Base-by-base conservation (phyloP, 768 basidiomycete genomes). In the Lentinula raphanica region DNA sequence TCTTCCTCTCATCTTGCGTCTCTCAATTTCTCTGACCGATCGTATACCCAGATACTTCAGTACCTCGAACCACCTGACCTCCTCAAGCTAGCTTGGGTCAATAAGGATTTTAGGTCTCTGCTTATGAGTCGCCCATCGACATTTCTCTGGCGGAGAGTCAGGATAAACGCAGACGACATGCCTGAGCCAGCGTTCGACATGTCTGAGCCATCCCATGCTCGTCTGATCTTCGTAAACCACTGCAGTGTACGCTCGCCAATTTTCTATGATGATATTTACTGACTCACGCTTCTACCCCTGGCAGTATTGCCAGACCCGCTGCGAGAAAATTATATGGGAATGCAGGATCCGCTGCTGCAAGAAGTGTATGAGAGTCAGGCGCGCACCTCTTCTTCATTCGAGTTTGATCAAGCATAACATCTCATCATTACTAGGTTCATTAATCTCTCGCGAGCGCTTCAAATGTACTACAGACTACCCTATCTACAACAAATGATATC, bases 61-160 rank as follows among this genome's bases (percentile, higher is more conserved):
- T 67, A 68, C 32, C 48, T 77, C 15, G 49, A 56, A 21, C 71
- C 75, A 5, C 21, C 61, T 2, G 72, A 73, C 56, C 65, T 76
- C 13, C 62, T 77, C 12, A 62, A 59, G 21, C 65, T 77, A 17
- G 64, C 70, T 15, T 67, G 74, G 17, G 71, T 69, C 11, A 69
- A 67, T 17, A 71, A 69, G 54, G 21, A 54, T 4, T 64, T 75
- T 44, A 68, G 71, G 35, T 46, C 31, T 4, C 63, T 72, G 19
- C 59, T 65, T 9, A 62, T 61, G 50, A 49, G 55, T 29, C 53
- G 56, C 15, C 54, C 60, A 1, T 64, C 66, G 7, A 56, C 58
- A 17, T 58, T 60, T 0, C 54, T 67, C 31, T 74, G 72, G 72
- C 66, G 65, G 28, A 51, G 55, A 15, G 67, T 60, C 29, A 64